A percentile compares a stretch with the other conserved stretches of the same genome.
phyloP scores from a whole-genome alignment of 164 flowering plant genomes.

The Cinnamomum chago region DNA sequence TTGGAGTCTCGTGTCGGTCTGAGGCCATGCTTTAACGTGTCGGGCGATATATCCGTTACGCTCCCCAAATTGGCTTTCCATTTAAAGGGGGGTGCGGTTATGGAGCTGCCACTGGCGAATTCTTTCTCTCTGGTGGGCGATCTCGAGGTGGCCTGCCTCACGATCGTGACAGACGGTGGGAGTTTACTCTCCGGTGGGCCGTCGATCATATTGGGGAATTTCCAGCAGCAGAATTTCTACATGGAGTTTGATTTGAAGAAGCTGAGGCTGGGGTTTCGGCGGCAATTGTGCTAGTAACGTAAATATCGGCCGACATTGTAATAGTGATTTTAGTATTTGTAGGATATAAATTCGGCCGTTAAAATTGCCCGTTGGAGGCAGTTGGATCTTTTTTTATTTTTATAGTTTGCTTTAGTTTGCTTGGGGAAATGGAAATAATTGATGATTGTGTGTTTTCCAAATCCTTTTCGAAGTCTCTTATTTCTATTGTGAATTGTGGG shows the following conservation, averaged over 20 bases:
- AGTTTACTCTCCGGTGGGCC: constrained; percentile 32
- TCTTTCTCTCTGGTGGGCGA: constrained; percentile 38
- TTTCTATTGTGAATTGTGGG: background rate
- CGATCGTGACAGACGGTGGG: constrained; percentile 35
- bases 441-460: background rate
- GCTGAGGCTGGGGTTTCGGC: constrained; percentile 47
- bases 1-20: constrained; percentile 42
- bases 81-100: constrained; percentile 70
- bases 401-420: background rate
- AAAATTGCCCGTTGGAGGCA: background rate
- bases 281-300: constrained; percentile 24
- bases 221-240: constrained; percentile 51
- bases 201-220: constrained; percentile 51
- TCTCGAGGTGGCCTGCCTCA: constrained; percentile 40
- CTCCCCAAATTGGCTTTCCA: constrained; percentile 50
- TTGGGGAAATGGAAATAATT: background rate
- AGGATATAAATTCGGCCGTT: background rate
- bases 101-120: constrained; percentile 57
- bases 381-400: background rate
- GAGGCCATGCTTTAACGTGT: constrained; percentile 53
- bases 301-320: background rate
- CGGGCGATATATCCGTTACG: constrained; percentile 17
- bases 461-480: background rate
- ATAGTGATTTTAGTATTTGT: background rate
- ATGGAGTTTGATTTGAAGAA: constrained; percentile 49